Conservation (phyloP, 306 rosid genomes). For the Prunus persica region Prunus_persica_NCBIv2 NC_034010.1:1195001-1195500, state of each 20-base stretch:
- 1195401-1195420: background rate
- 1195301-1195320: background rate
- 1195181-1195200: background rate
- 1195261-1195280: background rate
- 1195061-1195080: conserved; percentile 26
- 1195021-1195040: conserved; percentile 60
- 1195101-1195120: background rate
- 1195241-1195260: background rate
- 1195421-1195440: too few relatives aligned
- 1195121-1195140: background rate
- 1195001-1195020: conserved; percentile 58
- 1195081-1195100: conserved; percentile 40
- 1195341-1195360: background rate
- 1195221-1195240: background rate
- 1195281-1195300: too few relatives aligned
- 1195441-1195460: too few relatives aligned
- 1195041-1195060: conserved; percentile 47
- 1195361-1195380: background rate
- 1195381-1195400: background rate
- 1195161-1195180: background rate
- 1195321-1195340: background rate
- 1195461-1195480: too few relatives aligned
- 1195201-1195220: background rate
- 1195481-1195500: too few relatives aligned
- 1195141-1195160: background rate